Base-by-base conservation (phyloP, 164 flowering plant species). In the Nelumbo lutea region DNA sequence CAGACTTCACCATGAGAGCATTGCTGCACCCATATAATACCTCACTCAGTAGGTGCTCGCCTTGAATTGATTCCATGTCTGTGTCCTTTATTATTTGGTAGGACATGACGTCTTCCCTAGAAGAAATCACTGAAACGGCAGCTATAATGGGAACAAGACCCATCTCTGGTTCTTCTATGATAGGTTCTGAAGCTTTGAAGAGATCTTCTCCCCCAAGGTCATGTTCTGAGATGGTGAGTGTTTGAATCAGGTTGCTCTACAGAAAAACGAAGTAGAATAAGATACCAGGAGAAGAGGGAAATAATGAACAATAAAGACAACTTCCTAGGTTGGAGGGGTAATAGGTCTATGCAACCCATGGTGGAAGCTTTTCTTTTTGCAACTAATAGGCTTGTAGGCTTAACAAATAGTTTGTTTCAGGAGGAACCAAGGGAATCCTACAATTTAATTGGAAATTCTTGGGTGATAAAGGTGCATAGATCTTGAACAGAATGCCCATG, bases 191-290 rank as follows among this genome's bases (percentile, higher is more conserved):
- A 66, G 96, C 98, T 79, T 85, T 88, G 79, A 94, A 94, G 1
- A 94, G 81, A 78, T 94, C 97, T 82, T 85, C 96, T 65, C 77
- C 96, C 66, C 91, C 94, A 70, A 89, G 70, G 73, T 90, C 94
- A 81, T 90, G 91, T 38, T 91, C 96, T 4, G 79, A 75, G 69
- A 87, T 74, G 14, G 82, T 62, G 57, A 88, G 86, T 57, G 80
- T 58, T 75, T 75, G 84, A 65, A 79, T 38, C 56, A 79, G 70
- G 81, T 80, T 73, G 64, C 69, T 78, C 90, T 86, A 66, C 64
- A 69, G 61, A 51, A 40, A 9, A 66, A 61, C 43, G 65, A 65
- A 67, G 46, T 14, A 9, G 61, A 68, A 71, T 58, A 66, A 64
- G 48, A 50, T 45, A 51, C 48, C 15, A 60, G n/a, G 15, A 53